phyloP scores from a whole-genome alignment of 257 asterid genomes.

The Solanum chilense region DNA sequence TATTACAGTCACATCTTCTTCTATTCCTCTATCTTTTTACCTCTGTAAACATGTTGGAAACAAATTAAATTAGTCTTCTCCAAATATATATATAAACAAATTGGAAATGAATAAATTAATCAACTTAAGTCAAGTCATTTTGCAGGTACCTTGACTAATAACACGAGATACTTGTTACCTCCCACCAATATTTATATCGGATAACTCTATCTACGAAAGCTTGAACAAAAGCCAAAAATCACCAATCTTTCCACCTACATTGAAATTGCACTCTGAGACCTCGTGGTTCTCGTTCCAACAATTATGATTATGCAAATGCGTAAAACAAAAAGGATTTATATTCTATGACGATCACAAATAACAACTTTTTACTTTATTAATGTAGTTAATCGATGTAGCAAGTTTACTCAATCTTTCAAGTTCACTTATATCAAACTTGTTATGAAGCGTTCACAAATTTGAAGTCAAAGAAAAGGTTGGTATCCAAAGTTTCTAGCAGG shows the following conservation, averaged over 20 bases:
- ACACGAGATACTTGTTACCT: background rate
- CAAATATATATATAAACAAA: background rate
- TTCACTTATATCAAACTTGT: background rate
- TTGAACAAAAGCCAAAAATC: background rate
- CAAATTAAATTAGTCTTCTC: background rate
- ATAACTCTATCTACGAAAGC: background rate
- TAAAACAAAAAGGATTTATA: background rate
- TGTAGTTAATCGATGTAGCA: background rate
- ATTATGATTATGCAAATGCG: background rate
- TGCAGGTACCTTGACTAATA: background rate
- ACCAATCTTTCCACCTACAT: too few relatives aligned
- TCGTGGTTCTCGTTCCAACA: background rate
- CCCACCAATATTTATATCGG: background rate
- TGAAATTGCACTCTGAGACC: background rate
- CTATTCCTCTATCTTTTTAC: background rate
- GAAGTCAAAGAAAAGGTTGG: background rate
- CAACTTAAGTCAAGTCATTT: background rate
- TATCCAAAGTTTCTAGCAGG: background rate
- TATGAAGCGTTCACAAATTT: background rate
- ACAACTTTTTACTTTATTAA: background rate
- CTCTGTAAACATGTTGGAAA: background rate
- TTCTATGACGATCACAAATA: background rate
- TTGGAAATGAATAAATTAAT: background rate
- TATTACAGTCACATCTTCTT: background rate
- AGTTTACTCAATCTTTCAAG: background rate